These are phyloP conservation scores for Clonostachys chloroleuca DNA, from an alignment of 2,329 filamentous ascomycete species.

Conservation along the genomic window DNA sequence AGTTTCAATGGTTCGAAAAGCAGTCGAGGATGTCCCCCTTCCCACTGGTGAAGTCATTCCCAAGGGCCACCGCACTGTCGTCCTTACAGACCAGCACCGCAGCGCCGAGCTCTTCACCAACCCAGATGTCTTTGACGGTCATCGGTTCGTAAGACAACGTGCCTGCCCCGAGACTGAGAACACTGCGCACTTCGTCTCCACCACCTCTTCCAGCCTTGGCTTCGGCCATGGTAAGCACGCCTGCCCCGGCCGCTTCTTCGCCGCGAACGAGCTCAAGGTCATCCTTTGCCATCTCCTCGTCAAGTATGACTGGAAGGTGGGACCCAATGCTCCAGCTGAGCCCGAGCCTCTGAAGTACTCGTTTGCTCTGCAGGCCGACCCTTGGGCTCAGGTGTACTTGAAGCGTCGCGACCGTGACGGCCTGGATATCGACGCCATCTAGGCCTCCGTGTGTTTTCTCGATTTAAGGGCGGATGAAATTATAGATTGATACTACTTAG, in stretches of 20 bases:
- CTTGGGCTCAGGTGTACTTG: too few relatives aligned
- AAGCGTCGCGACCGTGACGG: too few relatives aligned
- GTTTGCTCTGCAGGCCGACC: too few relatives aligned
- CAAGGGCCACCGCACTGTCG: conserved; percentile 9
- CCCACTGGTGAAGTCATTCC: conserved; percentile 12
- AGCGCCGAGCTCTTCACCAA: conserved; percentile 13
- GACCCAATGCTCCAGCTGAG: too few relatives aligned
- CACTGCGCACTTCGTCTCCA: conserved; percentile 24
- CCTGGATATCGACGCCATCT: too few relatives aligned
- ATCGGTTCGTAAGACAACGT: conserved; percentile 19
- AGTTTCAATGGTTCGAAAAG: conserved; percentile 4
- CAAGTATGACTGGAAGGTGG: conserved; percentile 17
- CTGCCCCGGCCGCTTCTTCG: conserved; percentile 37
- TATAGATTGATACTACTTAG: too few relatives aligned
- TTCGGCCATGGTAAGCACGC: conserved; percentile 35
- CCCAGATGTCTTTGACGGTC: conserved; percentile 15
- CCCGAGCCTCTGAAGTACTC: too few relatives aligned
- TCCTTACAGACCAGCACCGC: conserved; percentile 10
- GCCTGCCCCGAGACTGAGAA: conserved; percentile 12
- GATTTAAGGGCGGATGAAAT: too few relatives aligned
- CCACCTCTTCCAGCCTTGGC: conserved; percentile 17
- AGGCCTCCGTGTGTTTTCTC: too few relatives aligned
- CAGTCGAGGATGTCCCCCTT: conserved; percentile 1
- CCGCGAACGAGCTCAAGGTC: conserved; percentile 31
- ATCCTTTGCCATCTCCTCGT: conserved; percentile 17